Evolutionary conservation across 805 yeast species (phyloP), one percentile per base, ranked within the genome.

Genomic region (Saccharomycopsis sp.): DNA sequence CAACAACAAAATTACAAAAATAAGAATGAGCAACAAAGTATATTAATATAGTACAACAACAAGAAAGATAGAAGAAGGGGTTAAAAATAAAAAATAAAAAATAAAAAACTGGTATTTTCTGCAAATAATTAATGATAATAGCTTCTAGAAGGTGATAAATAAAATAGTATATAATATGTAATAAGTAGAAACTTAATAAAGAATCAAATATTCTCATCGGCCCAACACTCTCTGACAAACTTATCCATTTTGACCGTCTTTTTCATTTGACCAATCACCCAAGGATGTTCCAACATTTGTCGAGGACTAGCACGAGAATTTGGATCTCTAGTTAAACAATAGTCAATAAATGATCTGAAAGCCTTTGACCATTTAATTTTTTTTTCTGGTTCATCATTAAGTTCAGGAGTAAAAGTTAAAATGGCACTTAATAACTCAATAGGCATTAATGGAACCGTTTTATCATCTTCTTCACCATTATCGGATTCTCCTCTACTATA

Each of bases 231-330:
- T 44, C 64, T 63, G 15, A 92, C 84, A 58, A 92, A 83, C 58
- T 76, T 79, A 48, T 74, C 94, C 97, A 92, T 89, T 49, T 77
- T 73, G 13, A 89, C 94, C 37, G 62, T 67, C 55, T 78, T 76
- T 48, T 63, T 69, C 61, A 73, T 72, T 62, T 84, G 95, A 2
- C 87, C 85, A 14, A 72, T 61, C 41, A 86, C 67, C 98, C 98
- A 92, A 2, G 96, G 96, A 63, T 92, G 98, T 39, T 66, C 70
- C 35, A 92, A 67, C 89, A 92, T 83, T 56, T 92, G 96, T 51
- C 92, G 69, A 6, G 98, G 98, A 37, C 88, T 76, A 9, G 97
- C 96, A 42, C 98, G 66, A 47, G 79, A 79, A 23, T 66, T 70
- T 31, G 85, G 76, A 46, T 85, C 84, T 52, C 87, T 89, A 47